Percentiles rank a stretch among this genome's conserved stretches.
phyloP scores from a whole-genome alignment of 352 stramenopile species.

The Globisporangium apiculatum region DNA sequence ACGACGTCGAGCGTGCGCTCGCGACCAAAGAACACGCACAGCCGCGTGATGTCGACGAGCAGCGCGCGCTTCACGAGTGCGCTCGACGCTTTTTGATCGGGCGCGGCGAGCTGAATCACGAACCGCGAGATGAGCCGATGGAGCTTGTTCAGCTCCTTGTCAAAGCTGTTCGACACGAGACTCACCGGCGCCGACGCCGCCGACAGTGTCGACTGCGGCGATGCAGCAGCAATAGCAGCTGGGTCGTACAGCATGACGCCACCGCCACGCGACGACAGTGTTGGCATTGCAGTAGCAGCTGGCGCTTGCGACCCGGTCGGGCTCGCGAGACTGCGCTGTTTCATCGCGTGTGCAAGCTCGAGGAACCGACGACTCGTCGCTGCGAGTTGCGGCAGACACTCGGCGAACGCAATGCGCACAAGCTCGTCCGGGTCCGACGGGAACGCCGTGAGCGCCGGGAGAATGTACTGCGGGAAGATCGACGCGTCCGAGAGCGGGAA shows the following conservation, averaged over 20 bases:
- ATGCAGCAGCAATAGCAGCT: neutral
- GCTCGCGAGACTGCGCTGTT: conserved; percentile 53
- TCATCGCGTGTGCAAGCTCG: conserved; percentile 88
- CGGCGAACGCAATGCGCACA: conserved; percentile 93
- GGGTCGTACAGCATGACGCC: conserved; percentile 15
- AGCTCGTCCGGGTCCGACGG: conserved; percentile 89
- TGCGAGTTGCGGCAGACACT: conserved; percentile 89
- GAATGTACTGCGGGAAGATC: conserved; percentile 96
- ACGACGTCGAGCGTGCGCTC: conserved; percentile 94
- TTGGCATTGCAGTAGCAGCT: conserved; percentile 6
- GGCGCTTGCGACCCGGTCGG: conserved; percentile 25
- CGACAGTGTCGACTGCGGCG: no score
- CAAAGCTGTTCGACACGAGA: conserved; percentile 84
- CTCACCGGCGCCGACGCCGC: conserved; percentile 23
- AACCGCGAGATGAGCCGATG: conserved; percentile 93
- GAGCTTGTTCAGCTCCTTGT: conserved; percentile 88
- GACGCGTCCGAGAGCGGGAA: conserved; percentile 94
- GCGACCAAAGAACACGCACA: conserved; percentile 96
- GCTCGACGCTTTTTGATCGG: conserved; percentile 85
- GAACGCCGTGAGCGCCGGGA: conserved; percentile 88
- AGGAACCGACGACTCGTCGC: conserved; percentile 92
- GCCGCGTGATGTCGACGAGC: conserved; percentile 90
- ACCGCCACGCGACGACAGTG: conserved; percentile 23
- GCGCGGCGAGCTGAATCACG: conserved; percentile 91
- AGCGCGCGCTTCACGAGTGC: conserved; percentile 92